Evolutionary conservation across 1,284 basidiomycete species (phyloP).

Genomic region (Neonothopanus nambi): DNA sequence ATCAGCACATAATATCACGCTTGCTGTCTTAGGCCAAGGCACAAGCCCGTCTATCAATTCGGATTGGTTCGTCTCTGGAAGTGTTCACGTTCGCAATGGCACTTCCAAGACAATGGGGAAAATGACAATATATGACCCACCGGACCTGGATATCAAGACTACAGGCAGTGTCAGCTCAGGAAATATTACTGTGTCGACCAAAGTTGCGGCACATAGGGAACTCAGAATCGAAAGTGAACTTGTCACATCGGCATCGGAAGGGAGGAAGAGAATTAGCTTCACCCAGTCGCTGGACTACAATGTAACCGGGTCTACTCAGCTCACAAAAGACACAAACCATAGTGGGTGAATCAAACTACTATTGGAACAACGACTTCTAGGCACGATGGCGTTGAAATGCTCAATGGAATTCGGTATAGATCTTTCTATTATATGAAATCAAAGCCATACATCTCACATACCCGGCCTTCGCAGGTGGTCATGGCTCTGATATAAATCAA

Average conservation of each 20-base stretch:
- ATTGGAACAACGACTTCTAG: conserved; percentile 33
- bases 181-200: conserved; percentile 43
- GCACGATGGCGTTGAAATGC: conserved; percentile 30
- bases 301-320: not conserved
- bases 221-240: conserved; percentile 50
- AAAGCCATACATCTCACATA: too few relatives aligned
- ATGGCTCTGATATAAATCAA: conserved; percentile 37
- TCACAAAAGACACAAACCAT: not conserved
- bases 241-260: conserved; percentile 46
- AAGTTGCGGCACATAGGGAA: conserved; percentile 40
- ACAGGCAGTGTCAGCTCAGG: conserved; percentile 29
- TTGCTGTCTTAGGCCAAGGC: conserved; percentile 44
- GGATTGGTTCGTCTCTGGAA: conserved; percentile 46
- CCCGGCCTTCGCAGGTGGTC: too few relatives aligned
- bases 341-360: conserved; percentile 37
- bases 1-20: conserved; percentile 38
- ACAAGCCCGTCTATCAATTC: conserved; percentile 37
- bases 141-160: conserved; percentile 27
- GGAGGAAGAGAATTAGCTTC: conserved; percentile 45
- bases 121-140: conserved; percentile 35
- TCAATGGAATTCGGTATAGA: conserved; percentile 38
- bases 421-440: too few relatives aligned
- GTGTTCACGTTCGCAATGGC: conserved; percentile 38
- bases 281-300: conserved; percentile 42
- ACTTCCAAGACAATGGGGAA: conserved; percentile 36